phyloP scores from a whole-genome alignment of 2,329 filamentous ascomycete genomes.

The Diaporthe citri region DNA sequence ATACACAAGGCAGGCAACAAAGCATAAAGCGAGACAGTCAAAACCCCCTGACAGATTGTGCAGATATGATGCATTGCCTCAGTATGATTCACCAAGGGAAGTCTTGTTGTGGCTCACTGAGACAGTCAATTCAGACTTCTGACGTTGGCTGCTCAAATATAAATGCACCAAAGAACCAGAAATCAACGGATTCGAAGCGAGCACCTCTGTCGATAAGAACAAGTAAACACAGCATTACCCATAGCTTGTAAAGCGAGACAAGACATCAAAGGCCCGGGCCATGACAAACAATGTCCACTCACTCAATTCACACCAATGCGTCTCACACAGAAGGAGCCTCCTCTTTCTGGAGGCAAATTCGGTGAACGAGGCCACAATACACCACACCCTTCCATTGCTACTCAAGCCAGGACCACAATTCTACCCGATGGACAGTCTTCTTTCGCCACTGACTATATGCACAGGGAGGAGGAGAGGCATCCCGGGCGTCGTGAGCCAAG shows the following conservation, averaged over 20 bases:
- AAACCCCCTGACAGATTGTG: not conserved
- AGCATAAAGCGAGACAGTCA: not conserved
- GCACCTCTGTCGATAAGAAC: not conserved
- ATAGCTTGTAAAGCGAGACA: not conserved
- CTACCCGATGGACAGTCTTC: not conserved
- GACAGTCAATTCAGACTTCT: not conserved
- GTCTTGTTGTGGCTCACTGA: not conserved
- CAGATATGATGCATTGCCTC: not conserved
- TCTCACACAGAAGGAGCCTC: not conserved
- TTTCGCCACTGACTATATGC: conserved; percentile 29
- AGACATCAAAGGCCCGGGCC: not conserved
- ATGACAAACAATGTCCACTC: not conserved
- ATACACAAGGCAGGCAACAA: too few species aligned
- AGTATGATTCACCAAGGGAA: not conserved
- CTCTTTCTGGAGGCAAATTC: not conserved
- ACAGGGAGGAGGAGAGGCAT: conserved; percentile 19
- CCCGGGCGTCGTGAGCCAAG: conserved; percentile 33
- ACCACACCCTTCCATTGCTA: not conserved
- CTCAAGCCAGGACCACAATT: not conserved
- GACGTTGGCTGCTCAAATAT: too few species aligned
- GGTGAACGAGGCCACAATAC: not conserved
- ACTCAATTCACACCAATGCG: not conserved
- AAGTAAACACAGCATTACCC: not conserved
- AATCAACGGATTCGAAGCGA: not conserved
- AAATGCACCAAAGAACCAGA: not conserved